Evolutionary conservation across 2,329 filamentous ascomycete species (phyloP).

Genomic region (Fusarium virguliforme): DNA sequence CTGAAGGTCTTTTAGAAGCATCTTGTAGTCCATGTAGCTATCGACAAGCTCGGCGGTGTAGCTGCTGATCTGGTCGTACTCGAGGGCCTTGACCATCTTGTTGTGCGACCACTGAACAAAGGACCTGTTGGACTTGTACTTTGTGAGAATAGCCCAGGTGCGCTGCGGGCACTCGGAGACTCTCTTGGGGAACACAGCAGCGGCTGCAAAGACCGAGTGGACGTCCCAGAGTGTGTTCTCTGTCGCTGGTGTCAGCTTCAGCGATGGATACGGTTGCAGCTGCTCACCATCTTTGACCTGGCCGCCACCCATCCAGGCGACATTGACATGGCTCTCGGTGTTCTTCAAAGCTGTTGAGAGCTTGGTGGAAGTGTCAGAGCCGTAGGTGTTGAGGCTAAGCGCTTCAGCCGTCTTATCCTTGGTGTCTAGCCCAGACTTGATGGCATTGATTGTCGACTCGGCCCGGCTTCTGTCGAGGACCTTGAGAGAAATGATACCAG

Average conservation of each 20-base stretch:
- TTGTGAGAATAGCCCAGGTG: slow-evolving; percentile 33
- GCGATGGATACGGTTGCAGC: background rate
- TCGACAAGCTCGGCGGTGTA: slow-evolving; percentile 29
- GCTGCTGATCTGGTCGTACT: slow-evolving; percentile 14
- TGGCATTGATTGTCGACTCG: background rate
- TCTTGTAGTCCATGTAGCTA: slow-evolving; percentile 36
- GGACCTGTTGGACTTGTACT: slow-evolving; percentile 10
- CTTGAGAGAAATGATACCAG: slow-evolving; percentile 16
- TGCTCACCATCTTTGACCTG: slow-evolving; percentile 10
- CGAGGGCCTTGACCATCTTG: background rate
- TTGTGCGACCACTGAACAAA: slow-evolving; percentile 17
- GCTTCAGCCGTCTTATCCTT: background rate
- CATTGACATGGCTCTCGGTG: slow-evolving; percentile 18
- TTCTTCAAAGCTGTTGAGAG: background rate
- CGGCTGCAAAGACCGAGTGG: background rate
- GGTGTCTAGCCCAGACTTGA: background rate
- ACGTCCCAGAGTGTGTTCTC: slow-evolving; percentile 4
- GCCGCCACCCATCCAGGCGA: slow-evolving; percentile 18
- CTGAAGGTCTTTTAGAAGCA: background rate
- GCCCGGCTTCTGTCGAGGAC: slow-evolving; percentile 2
- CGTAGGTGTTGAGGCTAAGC: background rate
- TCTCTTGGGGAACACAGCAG: background rate
- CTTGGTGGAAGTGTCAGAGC: background rate
- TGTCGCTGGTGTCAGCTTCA: background rate
- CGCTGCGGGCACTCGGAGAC: slow-evolving; percentile 3